Base-by-base conservation (phyloP, 495 filamentous ascomycete species). In the Aspergillus coremiiformis region DNA sequence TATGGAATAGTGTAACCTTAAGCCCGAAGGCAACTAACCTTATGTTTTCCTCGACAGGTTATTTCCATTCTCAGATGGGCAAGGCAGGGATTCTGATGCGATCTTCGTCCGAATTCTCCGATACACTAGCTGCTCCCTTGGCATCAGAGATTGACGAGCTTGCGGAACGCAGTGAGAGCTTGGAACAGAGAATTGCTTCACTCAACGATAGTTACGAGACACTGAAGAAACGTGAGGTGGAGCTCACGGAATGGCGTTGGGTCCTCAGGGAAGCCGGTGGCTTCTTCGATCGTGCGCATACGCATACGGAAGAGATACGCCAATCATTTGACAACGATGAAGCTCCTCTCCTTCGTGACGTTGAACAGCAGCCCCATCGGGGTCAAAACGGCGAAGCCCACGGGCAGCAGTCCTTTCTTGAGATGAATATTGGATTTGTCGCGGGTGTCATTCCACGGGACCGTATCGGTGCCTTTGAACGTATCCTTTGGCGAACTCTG, bases 361-460 rank as follows among this genome's bases (percentile, higher is more conserved):
- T 96, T 52, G 91, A 96, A 67, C 88, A 93, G 60, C 79, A 89
- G 65, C 62, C 53, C 22, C 58, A 65, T 14, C 67, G 67, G 17
- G 77, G 79, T 48, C 73, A 79, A 53, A 88, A 89, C 60, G 82
- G 84, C 35, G 85, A 92, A 56, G 75, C 80, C 51, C 80, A 82
- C 44, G 88, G 72, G 23, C 80, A 90, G 63, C 86, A 87, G 60
- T 90, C 89, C 39, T 92, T 96, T 65, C 89, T 87, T 7, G 87
- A 89, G 43, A 94, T 95, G 89, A 95, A 95, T 66, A 97, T 99
- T 60, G 94, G 94, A n/a, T 97, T 99, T 58, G 93, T 99, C n/a
- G 85, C 94, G 47, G 93, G 93, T 68, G 94, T 97, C 47, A 97
- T 99, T 60, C 85, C 88, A 21, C 79, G 91, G 21, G 92, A 96